Evolutionary conservation across 331 rosid species (phyloP).

Genomic region (Stylosanthes scabra): DNA sequence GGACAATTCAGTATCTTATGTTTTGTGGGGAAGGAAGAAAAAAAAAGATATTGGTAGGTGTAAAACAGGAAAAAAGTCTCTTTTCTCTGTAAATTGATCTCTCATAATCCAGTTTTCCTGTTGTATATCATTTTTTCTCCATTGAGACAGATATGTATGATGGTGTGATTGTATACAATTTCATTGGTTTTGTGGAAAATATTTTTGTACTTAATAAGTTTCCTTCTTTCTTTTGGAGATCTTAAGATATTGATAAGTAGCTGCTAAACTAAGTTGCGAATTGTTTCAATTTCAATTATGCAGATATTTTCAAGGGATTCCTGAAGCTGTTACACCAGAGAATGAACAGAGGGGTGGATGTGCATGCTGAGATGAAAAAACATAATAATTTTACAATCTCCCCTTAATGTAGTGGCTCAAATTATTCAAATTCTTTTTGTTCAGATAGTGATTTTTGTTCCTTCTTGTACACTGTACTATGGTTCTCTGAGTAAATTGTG

Average conservation of each 20-base stretch:
- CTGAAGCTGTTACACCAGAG: slow-evolving; percentile 76
- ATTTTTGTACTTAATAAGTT: not conserved
- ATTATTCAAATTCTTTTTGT: slow-evolving; percentile 49
- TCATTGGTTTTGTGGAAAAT: not conserved
- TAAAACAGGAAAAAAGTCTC: no score
- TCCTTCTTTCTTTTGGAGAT: slow-evolving; percentile 11
- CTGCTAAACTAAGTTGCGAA: slow-evolving; percentile 1
- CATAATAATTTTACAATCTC: slow-evolving; percentile 32
- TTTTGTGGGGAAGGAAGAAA: not conserved
- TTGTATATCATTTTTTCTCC: not conserved
- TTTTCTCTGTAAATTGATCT: no score
- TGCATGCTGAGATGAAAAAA: slow-evolving; percentile 68
- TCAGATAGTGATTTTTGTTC: slow-evolving; percentile 24
- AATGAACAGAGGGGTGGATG: slow-evolving; percentile 84
- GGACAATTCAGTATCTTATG: slow-evolving; percentile 1
- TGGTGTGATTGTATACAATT: not conserved
- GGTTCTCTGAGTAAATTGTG: slow-evolving; percentile 38
- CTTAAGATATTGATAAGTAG: slow-evolving; percentile 15
- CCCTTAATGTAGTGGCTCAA: slow-evolving; percentile 21
- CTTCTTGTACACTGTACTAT: slow-evolving; percentile 44
- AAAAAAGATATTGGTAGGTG: not conserved
- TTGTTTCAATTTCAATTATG: slow-evolving; percentile 40
- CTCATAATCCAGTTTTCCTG: no score
- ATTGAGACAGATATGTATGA: not conserved
- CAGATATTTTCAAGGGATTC: slow-evolving; percentile 94